Base-by-base conservation (phyloP, 2,329 filamentous ascomycete genomes). In the Xylariales sp. region DNA sequence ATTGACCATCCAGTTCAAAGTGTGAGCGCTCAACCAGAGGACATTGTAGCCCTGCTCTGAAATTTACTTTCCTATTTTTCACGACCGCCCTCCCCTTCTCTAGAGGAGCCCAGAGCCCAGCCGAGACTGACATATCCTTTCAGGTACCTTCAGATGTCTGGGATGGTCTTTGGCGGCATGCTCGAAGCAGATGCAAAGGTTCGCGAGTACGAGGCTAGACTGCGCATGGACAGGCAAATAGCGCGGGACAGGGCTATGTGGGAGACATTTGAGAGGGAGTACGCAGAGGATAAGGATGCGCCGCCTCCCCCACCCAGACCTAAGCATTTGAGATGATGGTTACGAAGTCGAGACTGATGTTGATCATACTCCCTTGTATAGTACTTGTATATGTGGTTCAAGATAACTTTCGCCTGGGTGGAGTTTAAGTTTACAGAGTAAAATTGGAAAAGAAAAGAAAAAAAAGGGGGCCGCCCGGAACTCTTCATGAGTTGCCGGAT, bases 81-180 rank as follows among this genome's bases (percentile, higher is more conserved):
- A n/a, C n/a, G n/a, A n/a, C n/a, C n/a, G n/a, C n/a, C n/a, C n/a
- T n/a, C n/a, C n/a, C n/a, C n/a, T n/a, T n/a, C n/a, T n/a, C n/a
- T n/a, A n/a, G n/a, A n/a, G n/a, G n/a, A n/a, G n/a, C n/a, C n/a
- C n/a, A n/a, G n/a, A n/a, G n/a, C n/a, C n/a, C n/a, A n/a, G n/a
- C n/a, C n/a, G n/a, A n/a, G n/a, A n/a, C n/a, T n/a, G n/a, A n/a
- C n/a, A n/a, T n/a, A n/a, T n/a, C n/a, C n/a, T n/a, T n/a, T 40
- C 52, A 90, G 86, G 20, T 91, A 88, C 55, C 67, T 90, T 13
- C 85, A 89, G 59, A 88, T 89, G 83, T 86, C 82, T n/a, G 82
- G 80, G 43, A 90, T 90, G 85, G 81, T 85, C n/a, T 54, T 88
- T 23, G 86, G 86, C 29, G 74, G 79, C 53, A 85, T 86, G 73